Conservation (phyloP, 345 rosid species). For the Lepidium africanum region DNA sequence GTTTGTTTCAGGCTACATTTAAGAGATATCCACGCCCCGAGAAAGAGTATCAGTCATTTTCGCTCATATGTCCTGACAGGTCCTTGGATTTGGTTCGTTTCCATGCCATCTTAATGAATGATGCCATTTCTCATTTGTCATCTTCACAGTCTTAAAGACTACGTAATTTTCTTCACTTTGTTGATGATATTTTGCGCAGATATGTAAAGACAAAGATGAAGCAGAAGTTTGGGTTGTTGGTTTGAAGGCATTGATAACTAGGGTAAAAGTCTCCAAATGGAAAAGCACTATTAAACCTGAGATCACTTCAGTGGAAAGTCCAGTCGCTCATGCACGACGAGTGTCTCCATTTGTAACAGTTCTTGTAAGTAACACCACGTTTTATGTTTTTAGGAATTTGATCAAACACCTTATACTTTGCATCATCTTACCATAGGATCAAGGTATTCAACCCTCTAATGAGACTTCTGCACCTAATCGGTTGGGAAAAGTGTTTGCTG, state of each 20-base stretch:
- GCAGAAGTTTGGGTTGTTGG: slow-evolving; percentile 94
- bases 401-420: slow-evolving; percentile 10
- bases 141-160: neutral
- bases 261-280: slow-evolving; percentile 40
- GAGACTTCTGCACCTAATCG: slow-evolving; percentile 43
- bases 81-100: slow-evolving; percentile 81
- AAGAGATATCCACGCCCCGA: slow-evolving; percentile 93
- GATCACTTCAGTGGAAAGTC: slow-evolving; percentile 41
- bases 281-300: slow-evolving; percentile 43
- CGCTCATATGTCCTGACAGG: slow-evolving; percentile 71
- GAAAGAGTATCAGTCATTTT: slow-evolving; percentile 97
- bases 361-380: slow-evolving; percentile 39
- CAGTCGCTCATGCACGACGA: slow-evolving; percentile 32
- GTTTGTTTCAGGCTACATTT: slow-evolving; percentile 67
- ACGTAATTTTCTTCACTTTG: neutral
- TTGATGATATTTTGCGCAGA: slow-evolving; percentile 37
- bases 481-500: slow-evolving; percentile 65
- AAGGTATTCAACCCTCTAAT: slow-evolving; percentile 34
- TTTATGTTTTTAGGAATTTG: neutral
- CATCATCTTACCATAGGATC: slow-evolving; percentile 41
- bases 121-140: neutral
- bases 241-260: slow-evolving; percentile 57
- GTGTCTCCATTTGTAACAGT: slow-evolving; percentile 43
- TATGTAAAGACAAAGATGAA: slow-evolving; percentile 96
- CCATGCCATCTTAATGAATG: neutral